Evolutionary conservation across 1,284 basidiomycete genomes (phyloP).

Genomic region (Fomitopsis pinicola): DNA sequence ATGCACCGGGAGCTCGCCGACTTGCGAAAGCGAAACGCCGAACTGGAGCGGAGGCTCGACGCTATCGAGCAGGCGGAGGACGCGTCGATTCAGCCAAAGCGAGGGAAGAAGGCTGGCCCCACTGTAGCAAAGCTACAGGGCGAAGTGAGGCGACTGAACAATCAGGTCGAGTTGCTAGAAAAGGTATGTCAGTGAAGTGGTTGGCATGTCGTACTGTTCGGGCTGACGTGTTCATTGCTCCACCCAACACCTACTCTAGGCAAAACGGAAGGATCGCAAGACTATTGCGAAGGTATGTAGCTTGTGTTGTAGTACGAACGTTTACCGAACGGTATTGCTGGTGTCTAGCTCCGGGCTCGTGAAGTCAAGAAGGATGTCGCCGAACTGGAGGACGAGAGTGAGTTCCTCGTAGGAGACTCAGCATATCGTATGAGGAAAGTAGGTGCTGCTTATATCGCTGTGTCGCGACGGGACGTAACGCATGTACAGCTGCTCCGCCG

Average conservation of each 20-base stretch:
- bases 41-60: slow-evolving; percentile 24
- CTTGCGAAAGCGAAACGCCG: slow-evolving; percentile 21
- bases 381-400: slow-evolving; percentile 29
- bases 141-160: slow-evolving; percentile 22
- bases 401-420: slow-evolving; percentile 28
- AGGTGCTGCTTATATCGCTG: not conserved
- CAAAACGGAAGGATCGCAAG: slow-evolving; percentile 25
- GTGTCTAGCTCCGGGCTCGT: slow-evolving; percentile 30
- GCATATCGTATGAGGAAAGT: slow-evolving; percentile 40
- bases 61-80: slow-evolving; percentile 22
- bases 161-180: slow-evolving; percentile 22
- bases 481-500: slow-evolving; percentile 36
- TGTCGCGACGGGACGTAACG: not conserved
- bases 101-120: slow-evolving; percentile 16
- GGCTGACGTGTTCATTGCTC: not conserved
- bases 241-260: slow-evolving; percentile 12
- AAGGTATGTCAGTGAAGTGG: slow-evolving; percentile 17
- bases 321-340: not conserved
- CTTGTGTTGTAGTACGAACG: not conserved
- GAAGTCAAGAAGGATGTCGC: slow-evolving; percentile 36
- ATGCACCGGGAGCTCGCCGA: slow-evolving; percentile 16
- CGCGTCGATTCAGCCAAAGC: slow-evolving; percentile 22
- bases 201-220: not conserved
- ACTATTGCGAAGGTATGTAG: slow-evolving; percentile 24
- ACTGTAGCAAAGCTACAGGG: slow-evolving; percentile 16